These are phyloP conservation scores for Hypoxylon sp. DNA, from an alignment of 2,329 filamentous ascomycete species.

Conservation along the genomic window DNA sequence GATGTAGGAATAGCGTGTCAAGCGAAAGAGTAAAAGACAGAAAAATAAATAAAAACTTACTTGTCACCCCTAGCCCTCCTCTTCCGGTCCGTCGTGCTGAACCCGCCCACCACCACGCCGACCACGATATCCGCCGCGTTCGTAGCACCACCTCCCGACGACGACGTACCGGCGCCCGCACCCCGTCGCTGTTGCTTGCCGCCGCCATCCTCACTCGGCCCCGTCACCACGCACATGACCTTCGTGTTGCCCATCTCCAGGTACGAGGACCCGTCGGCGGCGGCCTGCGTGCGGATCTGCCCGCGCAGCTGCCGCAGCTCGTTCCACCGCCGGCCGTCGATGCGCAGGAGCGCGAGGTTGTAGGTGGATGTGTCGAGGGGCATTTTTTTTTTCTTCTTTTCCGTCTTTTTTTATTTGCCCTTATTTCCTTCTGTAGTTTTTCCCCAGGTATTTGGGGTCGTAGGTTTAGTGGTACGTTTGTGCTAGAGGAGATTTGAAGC, in stretches of 20 bases:
- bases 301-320: slow-evolving; percentile 90
- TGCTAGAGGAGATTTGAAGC: not conserved
- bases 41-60: slow-evolving; percentile 60
- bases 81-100: slow-evolving; percentile 87
- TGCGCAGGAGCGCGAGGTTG: slow-evolving; percentile 83
- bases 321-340: slow-evolving; percentile 93
- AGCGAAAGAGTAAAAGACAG: slow-evolving; percentile 8
- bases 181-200: slow-evolving; percentile 55
- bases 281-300: slow-evolving; percentile 90
- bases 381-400: slow-evolving; percentile 63
- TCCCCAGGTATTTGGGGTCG: not conserved
- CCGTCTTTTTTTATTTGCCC: not conserved
- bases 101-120: slow-evolving; percentile 86
- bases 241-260: slow-evolving; percentile 98
- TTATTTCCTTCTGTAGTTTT: not conserved
- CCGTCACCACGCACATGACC: slow-evolving; percentile 91
- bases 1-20: too few species aligned
- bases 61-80: slow-evolving; percentile 80
- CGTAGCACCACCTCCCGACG: slow-evolving; percentile 33
- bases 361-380: slow-evolving; percentile 96
- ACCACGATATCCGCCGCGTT: slow-evolving; percentile 77
- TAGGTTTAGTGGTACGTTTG: not conserved
- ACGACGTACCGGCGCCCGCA: slow-evolving; percentile 32
- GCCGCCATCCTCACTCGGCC: slow-evolving; percentile 79
- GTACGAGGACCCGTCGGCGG: slow-evolving; percentile 92